phyloP scores from a whole-genome alignment of 176 grass and related monocot species.

The Eleusine indica region DNA sequence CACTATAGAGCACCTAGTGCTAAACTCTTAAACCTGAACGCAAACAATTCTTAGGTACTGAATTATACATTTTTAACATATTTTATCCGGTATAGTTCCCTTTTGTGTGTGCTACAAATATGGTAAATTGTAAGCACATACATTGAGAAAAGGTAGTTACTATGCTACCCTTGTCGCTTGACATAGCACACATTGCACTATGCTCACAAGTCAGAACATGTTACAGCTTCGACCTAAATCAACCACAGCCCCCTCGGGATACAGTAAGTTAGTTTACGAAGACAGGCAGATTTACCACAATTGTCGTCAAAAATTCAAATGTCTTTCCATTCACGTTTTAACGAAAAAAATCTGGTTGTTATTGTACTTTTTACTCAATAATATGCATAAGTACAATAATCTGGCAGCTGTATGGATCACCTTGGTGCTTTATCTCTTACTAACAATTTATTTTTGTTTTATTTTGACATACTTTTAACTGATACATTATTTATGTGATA shows the following conservation, averaged over 20 bases:
- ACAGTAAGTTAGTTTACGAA: background rate
- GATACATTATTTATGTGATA: conserved; percentile 6
- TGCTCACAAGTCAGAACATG: background rate
- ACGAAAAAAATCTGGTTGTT: background rate
- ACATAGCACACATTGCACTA: background rate
- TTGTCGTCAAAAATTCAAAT: background rate
- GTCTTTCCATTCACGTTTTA: background rate
- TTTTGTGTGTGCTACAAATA: background rate
- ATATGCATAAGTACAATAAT: background rate
- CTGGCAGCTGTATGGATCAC: background rate
- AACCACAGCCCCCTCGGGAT: background rate
- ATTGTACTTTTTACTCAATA: no score
- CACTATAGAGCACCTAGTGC: no score
- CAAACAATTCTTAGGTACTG: no score
- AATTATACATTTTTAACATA: no score
- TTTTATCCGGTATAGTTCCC: no score
- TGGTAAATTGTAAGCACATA: no score
- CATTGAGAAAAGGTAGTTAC: no score
- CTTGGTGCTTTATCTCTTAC: background rate
- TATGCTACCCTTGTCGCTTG: no score
- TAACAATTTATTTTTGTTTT: background rate
- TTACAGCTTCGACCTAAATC: background rate
- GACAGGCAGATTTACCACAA: background rate
- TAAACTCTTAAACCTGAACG: no score
- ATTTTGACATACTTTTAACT: background rate